phyloP scores from a whole-genome alignment of 1,139 yeast genomes.

The Candida freyschussii region DNA sequence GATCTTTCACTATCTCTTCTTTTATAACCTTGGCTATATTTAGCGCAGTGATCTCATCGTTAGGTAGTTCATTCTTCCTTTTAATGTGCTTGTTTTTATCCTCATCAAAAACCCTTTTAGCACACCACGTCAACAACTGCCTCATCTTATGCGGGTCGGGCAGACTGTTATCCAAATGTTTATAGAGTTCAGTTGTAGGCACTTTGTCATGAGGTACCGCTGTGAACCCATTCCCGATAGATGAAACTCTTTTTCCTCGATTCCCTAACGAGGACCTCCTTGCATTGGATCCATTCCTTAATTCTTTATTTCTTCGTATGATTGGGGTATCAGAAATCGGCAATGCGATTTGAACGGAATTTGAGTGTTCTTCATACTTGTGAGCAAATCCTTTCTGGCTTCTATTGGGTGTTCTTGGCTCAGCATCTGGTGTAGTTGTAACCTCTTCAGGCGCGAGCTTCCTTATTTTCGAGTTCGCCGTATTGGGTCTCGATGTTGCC shows the following conservation, averaged over 20 bases:
- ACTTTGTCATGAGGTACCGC: constrained; percentile 69
- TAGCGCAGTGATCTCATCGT: constrained; percentile 37
- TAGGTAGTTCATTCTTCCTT: constrained; percentile 24
- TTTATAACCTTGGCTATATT: constrained; percentile 61
- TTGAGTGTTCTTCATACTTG: constrained; percentile 21
- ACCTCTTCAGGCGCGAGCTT: constrained; percentile 21
- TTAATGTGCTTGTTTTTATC: constrained; percentile 27
- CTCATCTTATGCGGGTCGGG: constrained; percentile 76
- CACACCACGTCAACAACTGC: constrained; percentile 67
- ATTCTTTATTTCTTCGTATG: constrained; percentile 34
- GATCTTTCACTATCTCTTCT: constrained; percentile 57
- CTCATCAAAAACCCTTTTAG: constrained; percentile 44
- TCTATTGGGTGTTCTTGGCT: constrained; percentile 7
- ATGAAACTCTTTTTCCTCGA: constrained; percentile 69
- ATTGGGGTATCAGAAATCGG: constrained; percentile 40
- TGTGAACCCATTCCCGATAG: constrained; percentile 67
- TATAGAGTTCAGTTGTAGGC: constrained; percentile 51
- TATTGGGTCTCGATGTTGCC: too few species aligned
- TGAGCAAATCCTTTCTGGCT: constrained; percentile 5
- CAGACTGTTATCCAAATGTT: constrained; percentile 53
- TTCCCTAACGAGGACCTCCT: constrained; percentile 49
- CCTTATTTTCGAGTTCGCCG: constrained; percentile 5
- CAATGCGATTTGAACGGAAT: constrained; percentile 28
- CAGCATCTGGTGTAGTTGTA: constrained; percentile 21
- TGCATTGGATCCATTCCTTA: constrained; percentile 25